Conservation (phyloP, 2,329 filamentous ascomycete species). For the Diaporthe longicolla region DNA sequence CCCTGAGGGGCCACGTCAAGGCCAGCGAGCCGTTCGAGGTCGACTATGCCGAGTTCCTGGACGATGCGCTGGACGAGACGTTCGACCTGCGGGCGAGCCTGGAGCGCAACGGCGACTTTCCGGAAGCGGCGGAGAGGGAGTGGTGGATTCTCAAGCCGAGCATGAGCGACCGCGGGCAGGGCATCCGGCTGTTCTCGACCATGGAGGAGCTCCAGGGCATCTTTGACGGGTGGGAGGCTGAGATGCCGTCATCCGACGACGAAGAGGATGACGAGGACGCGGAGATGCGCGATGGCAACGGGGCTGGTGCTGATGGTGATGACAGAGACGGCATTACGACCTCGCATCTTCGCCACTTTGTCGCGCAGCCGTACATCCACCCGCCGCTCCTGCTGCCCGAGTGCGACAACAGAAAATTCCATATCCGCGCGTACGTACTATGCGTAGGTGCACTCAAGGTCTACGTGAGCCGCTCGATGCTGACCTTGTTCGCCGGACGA, state of each 20-base stretch:
- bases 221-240: constrained; percentile 91
- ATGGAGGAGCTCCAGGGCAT: constrained; percentile 87
- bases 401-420: constrained; percentile 84
- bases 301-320: constrained; percentile 52
- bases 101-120: constrained; percentile 70
- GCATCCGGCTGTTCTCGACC: constrained; percentile 89
- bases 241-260: constrained; percentile 74
- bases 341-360: constrained; percentile 94
- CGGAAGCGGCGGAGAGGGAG: constrained; percentile 64
- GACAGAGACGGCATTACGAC: constrained; percentile 77
- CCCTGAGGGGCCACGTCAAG: constrained; percentile 80
- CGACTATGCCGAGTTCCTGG: constrained; percentile 96
- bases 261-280: constrained; percentile 59
- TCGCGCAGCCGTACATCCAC: constrained; percentile 95
- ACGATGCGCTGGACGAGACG: constrained; percentile 91
- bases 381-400: constrained; percentile 81
- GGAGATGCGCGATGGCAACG: constrained; percentile 43
- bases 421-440: constrained; percentile 92
- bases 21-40: constrained; percentile 90
- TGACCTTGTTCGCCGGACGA: constrained; percentile 89
- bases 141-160: constrained; percentile 99
- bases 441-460: constrained; percentile 83
- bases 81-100: constrained; percentile 89
- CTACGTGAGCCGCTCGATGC: constrained; percentile 91
- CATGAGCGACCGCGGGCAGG: constrained; percentile 97